Conservation (phyloP, 1,139 yeast genomes). For the Blastobotrys ciferrii region DNA sequence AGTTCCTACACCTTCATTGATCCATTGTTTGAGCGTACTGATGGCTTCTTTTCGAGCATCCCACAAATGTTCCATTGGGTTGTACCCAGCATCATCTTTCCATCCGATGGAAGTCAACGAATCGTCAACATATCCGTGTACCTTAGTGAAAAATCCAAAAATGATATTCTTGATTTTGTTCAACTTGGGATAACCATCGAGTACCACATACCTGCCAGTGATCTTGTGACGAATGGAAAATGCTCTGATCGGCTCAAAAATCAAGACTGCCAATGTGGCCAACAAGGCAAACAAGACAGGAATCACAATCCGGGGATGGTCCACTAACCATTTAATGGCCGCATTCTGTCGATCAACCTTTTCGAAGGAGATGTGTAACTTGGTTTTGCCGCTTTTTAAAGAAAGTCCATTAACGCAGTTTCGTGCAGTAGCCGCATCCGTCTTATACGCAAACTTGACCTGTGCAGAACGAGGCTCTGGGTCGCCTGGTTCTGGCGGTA, state of each 20-base stretch:
- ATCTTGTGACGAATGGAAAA: slow-evolving; percentile 75
- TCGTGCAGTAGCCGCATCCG: slow-evolving; percentile 82
- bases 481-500: slow-evolving; percentile 52
- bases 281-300: slow-evolving; percentile 61
- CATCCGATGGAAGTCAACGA: slow-evolving; percentile 30
- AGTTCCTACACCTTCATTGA: slow-evolving; percentile 74
- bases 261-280: slow-evolving; percentile 77
- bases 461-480: slow-evolving; percentile 51
- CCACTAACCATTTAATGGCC: slow-evolving; percentile 52
- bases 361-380: slow-evolving; percentile 70
- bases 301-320: slow-evolving; percentile 78
- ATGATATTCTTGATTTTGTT: slow-evolving; percentile 29
- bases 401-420: slow-evolving; percentile 73
- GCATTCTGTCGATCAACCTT: slow-evolving; percentile 53
- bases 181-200: slow-evolving; percentile 19
- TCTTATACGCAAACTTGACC: slow-evolving; percentile 52
- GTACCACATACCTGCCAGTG: slow-evolving; percentile 23
- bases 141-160: slow-evolving; percentile 17
- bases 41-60: slow-evolving; percentile 66
- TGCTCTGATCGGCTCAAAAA: slow-evolving; percentile 90
- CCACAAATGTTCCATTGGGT: slow-evolving; percentile 53
- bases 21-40: slow-evolving; percentile 70
- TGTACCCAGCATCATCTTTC: slow-evolving; percentile 21
- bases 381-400: slow-evolving; percentile 54
- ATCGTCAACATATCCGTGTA: slow-evolving; percentile 33